Conservation (phyloP, 2,329 filamentous ascomycete species). For the Cytospora leucostoma region DNA sequence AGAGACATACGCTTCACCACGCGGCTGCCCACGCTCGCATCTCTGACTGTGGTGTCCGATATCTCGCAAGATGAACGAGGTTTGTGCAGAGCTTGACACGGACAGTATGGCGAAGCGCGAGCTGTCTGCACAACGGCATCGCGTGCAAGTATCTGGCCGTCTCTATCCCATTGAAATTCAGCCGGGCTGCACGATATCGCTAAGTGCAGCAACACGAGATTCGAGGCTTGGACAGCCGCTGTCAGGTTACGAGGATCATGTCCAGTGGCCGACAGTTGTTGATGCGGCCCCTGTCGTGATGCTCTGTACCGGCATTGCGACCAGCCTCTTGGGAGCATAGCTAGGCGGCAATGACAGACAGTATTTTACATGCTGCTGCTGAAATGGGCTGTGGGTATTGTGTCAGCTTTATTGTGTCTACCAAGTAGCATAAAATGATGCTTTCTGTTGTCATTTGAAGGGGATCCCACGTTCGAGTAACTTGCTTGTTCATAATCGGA, state of each 20-base stretch:
- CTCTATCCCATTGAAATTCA: slow-evolving; percentile 21
- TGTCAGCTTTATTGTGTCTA: background rate
- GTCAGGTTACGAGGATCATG: background rate
- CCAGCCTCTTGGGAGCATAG: slow-evolving; percentile 37
- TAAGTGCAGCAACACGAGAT: background rate
- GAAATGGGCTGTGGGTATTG: background rate
- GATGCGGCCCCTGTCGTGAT: background rate
- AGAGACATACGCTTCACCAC: background rate
- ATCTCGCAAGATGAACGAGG: background rate
- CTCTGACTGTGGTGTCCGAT: background rate
- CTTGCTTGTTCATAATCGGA: background rate
- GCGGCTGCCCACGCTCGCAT: background rate
- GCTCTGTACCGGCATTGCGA: slow-evolving; percentile 1
- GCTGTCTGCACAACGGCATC: slow-evolving; percentile 47
- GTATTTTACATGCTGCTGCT: slow-evolving; percentile 28
- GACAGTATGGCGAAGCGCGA: slow-evolving; percentile 40
- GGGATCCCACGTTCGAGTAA: background rate
- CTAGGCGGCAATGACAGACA: slow-evolving; percentile 40
- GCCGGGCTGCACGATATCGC: slow-evolving; percentile 17
- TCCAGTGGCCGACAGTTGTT: background rate
- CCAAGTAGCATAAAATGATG: slow-evolving; percentile 6
- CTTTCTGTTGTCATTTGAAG: background rate
- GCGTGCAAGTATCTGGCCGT: slow-evolving; percentile 41
- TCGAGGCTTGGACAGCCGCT: background rate
- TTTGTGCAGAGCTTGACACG: background rate